Evolutionary conservation across 1,284 basidiomycete species (phyloP), one percentile per base, ranked within the genome.

Genomic region (Fomes fomentarius): DNA sequence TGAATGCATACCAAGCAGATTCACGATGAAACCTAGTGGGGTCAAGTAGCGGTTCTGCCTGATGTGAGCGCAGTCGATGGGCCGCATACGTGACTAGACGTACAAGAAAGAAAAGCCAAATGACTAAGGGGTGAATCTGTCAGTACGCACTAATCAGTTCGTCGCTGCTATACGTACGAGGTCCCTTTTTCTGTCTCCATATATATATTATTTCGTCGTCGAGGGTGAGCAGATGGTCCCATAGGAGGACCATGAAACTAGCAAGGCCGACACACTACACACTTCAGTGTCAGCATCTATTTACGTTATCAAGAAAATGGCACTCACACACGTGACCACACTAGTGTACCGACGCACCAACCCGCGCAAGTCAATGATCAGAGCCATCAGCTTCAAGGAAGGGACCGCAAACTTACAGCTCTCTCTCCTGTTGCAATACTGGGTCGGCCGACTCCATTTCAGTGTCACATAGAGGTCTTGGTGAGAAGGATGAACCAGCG

Each of bases 221-320:
- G 47, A 81, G 75, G 0, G 80, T 79, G 48, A 79, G 69, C 17
- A 80, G 61, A 59, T 81, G 79, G 56, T 82, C 79, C 73, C 76
- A 81, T 19, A 80, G 54, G 5, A 81, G 64, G 5, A 77, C 69
- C 0, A 74, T 74, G 62, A 78, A 78, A 58, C 76, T 75, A 3
- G 74, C 76, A 37, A 81, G 72, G 10, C 78, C 80, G 33, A 83
- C 71, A 49, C 72, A 78, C 80, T 83, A 64, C 11, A 2, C 2
- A 34, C 24, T 17, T 25, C 22, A 47, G 34, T 5, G 4, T 19
- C n/a, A n/a, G 35, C 17, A 19, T 38, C 6, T 19, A 19, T 19
- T 10, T 19, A n/a, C n/a, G 24, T 24, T 28, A n/a, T n/a, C n/a
- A n/a, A n/a, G 19, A 11, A 9, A 33, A 12, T 12, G 11, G 14